Evolutionary conservation across 2,329 filamentous ascomycete species (phyloP), one percentile per base, ranked within the genome.

Genomic region (Aspergillus transmontanensis): DNA sequence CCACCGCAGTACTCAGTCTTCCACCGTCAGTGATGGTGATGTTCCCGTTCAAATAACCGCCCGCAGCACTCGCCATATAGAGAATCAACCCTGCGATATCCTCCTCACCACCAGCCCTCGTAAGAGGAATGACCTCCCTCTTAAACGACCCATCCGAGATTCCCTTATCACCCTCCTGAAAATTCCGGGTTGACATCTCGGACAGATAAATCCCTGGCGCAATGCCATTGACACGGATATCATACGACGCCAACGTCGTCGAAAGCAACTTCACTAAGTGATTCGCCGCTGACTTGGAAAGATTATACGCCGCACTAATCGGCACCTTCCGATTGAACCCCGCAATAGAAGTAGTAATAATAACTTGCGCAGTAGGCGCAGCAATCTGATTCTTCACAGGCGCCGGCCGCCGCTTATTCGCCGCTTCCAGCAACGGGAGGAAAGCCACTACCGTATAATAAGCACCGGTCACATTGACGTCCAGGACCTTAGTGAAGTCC

Each of bases 1-100:
- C 82, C 32, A 87, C 86, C 66, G 88, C 80, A 19, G 79, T 83
- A 32, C 80, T 80, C 56, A 91, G 71, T 62, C 87, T 81, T 1
- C 88, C 89, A 56, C 89, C 89, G 72, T 91, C 89, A 0, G 86
- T 80, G 9, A 90, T 76, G 54, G 90, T 76, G 19, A 88, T 82
- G 63, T 84, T 84, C 2, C 89, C 89, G 73, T 90, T 91, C 68
- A 86, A 80, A 73, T 89, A 91, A 4, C 85, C 86, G 0, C 89
- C 89, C 3, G 88, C 88, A 65, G 84, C 79, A 56, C 86, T 87
- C 4, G 86, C 86, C 72, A 92, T 79, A 79, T 88, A 91, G 57
- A 92, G 73, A 30, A 91, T 83, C 55, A 86, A 80, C 1, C 89
- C 88, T 1, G 84, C 86, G 80, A 92, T 86, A 70, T 90, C 89